Base-by-base conservation (phyloP, 2,329 filamentous ascomycete genomes). In the Salinomyces thailandicus region DNA sequence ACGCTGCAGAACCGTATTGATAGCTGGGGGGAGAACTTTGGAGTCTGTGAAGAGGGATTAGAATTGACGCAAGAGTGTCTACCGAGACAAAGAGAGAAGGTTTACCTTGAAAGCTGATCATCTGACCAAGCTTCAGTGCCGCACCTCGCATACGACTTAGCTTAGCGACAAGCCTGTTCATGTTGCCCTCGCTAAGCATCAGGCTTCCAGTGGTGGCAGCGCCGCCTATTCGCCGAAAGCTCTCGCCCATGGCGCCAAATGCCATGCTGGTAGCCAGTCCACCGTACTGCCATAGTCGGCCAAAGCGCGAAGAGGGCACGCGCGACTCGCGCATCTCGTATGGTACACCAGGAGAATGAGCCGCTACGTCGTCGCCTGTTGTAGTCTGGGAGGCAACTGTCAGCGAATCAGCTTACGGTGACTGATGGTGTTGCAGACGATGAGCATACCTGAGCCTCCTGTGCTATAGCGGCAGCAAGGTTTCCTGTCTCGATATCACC, bases 61-160 rank as follows among this genome's bases (percentile, higher is more conserved):
- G n/a, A n/a, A n/a, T n/a, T n/a, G n/a, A n/a, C n/a, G n/a, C n/a
- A n/a, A n/a, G n/a, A n/a, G n/a, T n/a, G n/a, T n/a, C n/a, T n/a
- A n/a, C n/a, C n/a, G n/a, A n/a, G n/a, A n/a, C n/a, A n/a, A n/a
- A n/a, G n/a, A 14, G 5, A 7, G 30, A 18, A 24, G 13, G 31
- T 43, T 19, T 45, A 71, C 69, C 71, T 67, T 98, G 91, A 55
- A 98, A 91, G 59, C 86, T 95, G 70, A 98, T 81, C 82, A 96
- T 91, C 65, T 98, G 91, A 1, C 91, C 93, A 17, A 98, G 64
- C 64, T 98, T 98, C 28, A 98, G 68, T n/a, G 91, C 91, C 5
- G 91, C 93, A 24, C 91, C 91, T 52, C 91, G 77, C 91, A 98
- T 98, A 15, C 84, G 81, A 3, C 89, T 96, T 2, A 98, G 72